Conservation (phyloP, 345 rosid genomes). For the Lepidium africanum region DNA sequence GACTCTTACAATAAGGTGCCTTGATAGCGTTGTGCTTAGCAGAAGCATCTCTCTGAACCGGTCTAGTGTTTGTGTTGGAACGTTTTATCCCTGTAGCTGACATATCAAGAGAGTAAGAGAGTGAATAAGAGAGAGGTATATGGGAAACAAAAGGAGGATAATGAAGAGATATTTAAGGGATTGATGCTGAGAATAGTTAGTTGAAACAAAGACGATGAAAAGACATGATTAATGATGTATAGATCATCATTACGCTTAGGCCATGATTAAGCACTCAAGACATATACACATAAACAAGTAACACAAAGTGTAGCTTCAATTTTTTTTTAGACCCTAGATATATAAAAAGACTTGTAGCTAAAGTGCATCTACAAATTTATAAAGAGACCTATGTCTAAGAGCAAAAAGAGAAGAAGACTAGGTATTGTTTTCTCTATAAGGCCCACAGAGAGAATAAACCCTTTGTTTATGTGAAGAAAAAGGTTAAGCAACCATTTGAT, state of each 20-base stretch:
- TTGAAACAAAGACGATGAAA: conserved; percentile 11
- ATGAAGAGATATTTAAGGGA: conserved; percentile 14
- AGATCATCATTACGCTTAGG: conserved; percentile 24
- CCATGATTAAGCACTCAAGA: conserved; percentile 31
- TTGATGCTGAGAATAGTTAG: conserved; percentile 5
- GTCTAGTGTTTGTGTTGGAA: conserved; percentile 11
- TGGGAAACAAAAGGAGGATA: neutral
- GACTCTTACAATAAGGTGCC: conserved; percentile 14
- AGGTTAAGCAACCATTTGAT: conserved; percentile 31
- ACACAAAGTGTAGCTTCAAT: neutral
- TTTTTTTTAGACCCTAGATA: conserved; percentile 10
- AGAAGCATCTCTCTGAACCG: neutral
- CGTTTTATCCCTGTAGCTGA: conserved; percentile 26
- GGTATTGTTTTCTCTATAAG: conserved; percentile 11
- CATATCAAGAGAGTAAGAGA: conserved; percentile 18
- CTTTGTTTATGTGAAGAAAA: conserved; percentile 14
- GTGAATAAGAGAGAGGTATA: conserved; percentile 5
- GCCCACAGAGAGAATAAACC: conserved; percentile 19
- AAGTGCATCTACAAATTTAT: conserved; percentile 14
- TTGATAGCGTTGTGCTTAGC: conserved; percentile 4
- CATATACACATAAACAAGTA: conserved; percentile 22
- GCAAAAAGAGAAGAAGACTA: conserved; percentile 18
- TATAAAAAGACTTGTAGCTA: conserved; percentile 1
- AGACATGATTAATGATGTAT: conserved; percentile 22
- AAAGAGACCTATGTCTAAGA: conserved; percentile 22